Evolutionary conservation across 2,329 filamentous ascomycete species (phyloP), one percentile per base, ranked within the genome.

Genomic region (Aureobasidium mangrovei): DNA sequence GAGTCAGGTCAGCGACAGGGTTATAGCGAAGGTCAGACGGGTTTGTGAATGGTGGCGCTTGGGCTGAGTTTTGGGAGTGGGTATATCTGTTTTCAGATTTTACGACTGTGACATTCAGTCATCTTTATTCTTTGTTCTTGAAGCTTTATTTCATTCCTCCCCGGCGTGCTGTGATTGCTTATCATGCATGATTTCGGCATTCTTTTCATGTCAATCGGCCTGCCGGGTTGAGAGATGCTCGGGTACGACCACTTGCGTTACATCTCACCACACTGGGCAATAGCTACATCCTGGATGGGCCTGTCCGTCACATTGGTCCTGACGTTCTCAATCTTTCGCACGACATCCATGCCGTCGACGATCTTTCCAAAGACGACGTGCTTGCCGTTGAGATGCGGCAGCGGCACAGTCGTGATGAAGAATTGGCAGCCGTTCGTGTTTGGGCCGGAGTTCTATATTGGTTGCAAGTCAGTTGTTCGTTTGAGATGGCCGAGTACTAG

Each of bases 321-420:
- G 32, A 88, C 93, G 58, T 86, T 85, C 76, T 97, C 91, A 72
- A 98, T 86, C 81, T 95, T 97, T 61, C 77, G 80, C 41, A 97
- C 87, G 4, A 96, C 83, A 57, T 96, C 89, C 80, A 96, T 85
- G 36, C 91, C 91, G 39, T 91, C 87, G 42, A 89, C 77, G 1
- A 97, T 91, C 68, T 87, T 85, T 48, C 93, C 93, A 64, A 97
- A 97, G 18, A 97, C 91, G 55, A 95, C 90, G 69, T 98, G 93
- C 73, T 97, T 97, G 65, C 80, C 81, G 71, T 97, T 86, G 28
- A 98, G 75, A 67, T 94, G 94, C 1, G 89, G 88, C 0, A 91
- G 93, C 4, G 86, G 78, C 2, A 86, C 86, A 0, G 88, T 93
- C 2, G 91, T 96, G 74, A 97, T 91, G 77, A 98, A 98, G 77